Evolutionary conservation across 208 protist species (phyloP).

Genomic region (Acanthamoeba culbertsoni): DNA sequence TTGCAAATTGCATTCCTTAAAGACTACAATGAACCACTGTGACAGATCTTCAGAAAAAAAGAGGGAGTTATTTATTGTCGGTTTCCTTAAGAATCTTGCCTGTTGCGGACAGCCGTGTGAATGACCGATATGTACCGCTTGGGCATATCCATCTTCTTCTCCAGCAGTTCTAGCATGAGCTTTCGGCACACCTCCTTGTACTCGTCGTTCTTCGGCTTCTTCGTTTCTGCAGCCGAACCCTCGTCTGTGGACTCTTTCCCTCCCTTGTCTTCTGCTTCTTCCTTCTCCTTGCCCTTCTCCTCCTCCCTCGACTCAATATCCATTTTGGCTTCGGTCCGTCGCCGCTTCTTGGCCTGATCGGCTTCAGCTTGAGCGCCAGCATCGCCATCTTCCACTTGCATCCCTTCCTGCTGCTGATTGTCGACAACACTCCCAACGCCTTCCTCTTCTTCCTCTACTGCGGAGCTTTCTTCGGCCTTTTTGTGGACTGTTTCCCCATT

Average conservation of each 20-base stretch:
- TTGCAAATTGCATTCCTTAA: too few relatives aligned
- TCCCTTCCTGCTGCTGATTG: not conserved
- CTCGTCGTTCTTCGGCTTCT: not conserved
- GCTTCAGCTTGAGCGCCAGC: too few relatives aligned
- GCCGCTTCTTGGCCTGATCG: too few relatives aligned
- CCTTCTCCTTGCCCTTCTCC: not conserved
- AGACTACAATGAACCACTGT: too few relatives aligned
- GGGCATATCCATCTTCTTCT: slow-evolving; percentile 9
- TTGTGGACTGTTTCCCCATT: not conserved
- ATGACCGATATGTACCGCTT: not conserved
- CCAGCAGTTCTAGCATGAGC: not conserved
- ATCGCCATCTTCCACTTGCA: not conserved
- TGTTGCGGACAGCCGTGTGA: not conserved
- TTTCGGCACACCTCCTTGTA: slow-evolving; percentile 41
- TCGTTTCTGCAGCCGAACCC: too few relatives aligned
- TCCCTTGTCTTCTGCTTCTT: not conserved
- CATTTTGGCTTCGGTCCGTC: too few relatives aligned
- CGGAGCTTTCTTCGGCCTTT: too few relatives aligned
- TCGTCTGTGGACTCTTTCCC: too few relatives aligned
- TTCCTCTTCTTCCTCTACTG: not conserved
- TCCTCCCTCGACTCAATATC: not conserved
- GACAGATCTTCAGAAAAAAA: too few relatives aligned
- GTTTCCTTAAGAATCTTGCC: too few relatives aligned
- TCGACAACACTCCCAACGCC: not conserved
- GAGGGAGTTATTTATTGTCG: too few relatives aligned